These are phyloP conservation scores for Protomyces macrosporus DNA, from an alignment of 1,139 yeast genomes.

Conservation along the genomic window DNA sequence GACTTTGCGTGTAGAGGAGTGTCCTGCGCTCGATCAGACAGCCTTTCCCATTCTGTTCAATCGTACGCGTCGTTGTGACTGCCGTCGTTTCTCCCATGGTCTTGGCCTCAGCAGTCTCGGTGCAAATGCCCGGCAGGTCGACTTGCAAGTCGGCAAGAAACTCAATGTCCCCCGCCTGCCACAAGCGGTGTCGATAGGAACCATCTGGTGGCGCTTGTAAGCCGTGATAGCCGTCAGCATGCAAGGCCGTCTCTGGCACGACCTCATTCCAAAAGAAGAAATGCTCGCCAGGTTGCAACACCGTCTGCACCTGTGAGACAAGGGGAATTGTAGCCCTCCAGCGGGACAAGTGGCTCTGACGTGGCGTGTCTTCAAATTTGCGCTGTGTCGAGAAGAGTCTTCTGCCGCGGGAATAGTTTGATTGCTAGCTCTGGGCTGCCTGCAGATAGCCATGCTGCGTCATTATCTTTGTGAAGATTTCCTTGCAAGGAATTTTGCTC, in stretches of 20 bases:
- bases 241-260: neutral
- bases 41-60: neutral
- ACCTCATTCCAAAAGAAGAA: slow-evolving; percentile 17
- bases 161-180: slow-evolving; percentile 12
- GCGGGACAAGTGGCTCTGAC: neutral
- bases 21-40: neutral
- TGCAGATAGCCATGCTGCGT: slow-evolving; percentile 35
- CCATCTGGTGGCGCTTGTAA: slow-evolving; percentile 16
- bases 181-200: slow-evolving; percentile 5
- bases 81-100: neutral
- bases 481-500: slow-evolving; percentile 77
- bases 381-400: neutral
- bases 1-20: neutral
- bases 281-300: slow-evolving; percentile 8
- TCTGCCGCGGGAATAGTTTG: neutral
- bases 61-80: neutral
- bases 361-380: neutral
- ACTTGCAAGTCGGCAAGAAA: neutral
- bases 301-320: neutral
- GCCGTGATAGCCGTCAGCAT: slow-evolving; percentile 16
- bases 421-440: neutral
- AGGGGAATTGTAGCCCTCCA: neutral
- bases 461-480: slow-evolving; percentile 67
- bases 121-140: neutral
- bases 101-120: neutral